Evolutionary conservation across 352 stramenopile species (phyloP), one percentile per base, ranked within the genome.

Genomic region (Blastocystis sp.): DNA sequence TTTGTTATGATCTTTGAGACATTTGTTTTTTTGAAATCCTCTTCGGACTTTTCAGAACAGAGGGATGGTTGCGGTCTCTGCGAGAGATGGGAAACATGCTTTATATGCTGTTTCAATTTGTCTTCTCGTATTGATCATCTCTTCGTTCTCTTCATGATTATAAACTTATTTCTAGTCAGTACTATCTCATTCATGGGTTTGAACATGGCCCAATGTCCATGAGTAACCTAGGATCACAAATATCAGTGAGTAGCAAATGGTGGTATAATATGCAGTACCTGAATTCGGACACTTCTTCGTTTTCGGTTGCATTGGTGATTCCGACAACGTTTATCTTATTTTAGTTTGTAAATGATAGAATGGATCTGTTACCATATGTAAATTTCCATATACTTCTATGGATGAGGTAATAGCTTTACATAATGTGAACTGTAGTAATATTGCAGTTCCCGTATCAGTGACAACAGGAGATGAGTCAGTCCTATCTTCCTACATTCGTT

Each of bases 361-460:
- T 76, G n/a, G 64, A 76, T 15, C 22, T 44, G 6, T n/a, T 76
- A 19, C 13, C 35, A 17, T 76, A 76, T 53, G 42, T 76, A 4
- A 76, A 76, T 48, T 76, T 54, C 33, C 64, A 76, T 53, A 51
- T 76, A 48, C 7, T 76, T 4, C 11, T 44, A 44, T 76, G 64
- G 64, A 24, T 33, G n/a, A 44, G 35, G 64, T 76, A 53, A 44
- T 24, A 22, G 4, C 0, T 4, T 3, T 15, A n/a, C 6, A 3
- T n/a, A 9, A 22, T n/a, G 33, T 76, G 13, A 76, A 9, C 13
- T 9, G 30, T 44, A 76, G 64, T 11, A 53, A 48, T 37, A 76
- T 76, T 24, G 9, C 42, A 11, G 33, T 76, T 27, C 33, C 33
- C 22, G 35, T 53, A 7, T 13, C 64, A 7, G 19, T 76, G 33